Percentiles rank a stretch among this genome's conserved stretches.
Conservation (phyloP, 164 flowering plant genomes). For the Nelumbo lutea region DNA sequence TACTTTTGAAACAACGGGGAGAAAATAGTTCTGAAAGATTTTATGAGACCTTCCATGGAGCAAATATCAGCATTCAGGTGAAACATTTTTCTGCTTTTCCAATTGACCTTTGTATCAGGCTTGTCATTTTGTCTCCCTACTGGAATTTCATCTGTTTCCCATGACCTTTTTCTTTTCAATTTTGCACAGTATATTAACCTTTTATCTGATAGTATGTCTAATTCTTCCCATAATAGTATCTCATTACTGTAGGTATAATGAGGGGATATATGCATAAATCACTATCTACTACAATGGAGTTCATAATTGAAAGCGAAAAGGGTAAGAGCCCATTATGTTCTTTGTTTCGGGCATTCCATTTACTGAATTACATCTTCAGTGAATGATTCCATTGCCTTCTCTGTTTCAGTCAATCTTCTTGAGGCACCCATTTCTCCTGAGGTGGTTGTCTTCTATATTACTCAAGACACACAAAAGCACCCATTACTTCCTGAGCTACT, state of each 20-base stretch:
- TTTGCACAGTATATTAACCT: neutral
- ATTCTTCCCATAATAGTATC: constrained; percentile 52
- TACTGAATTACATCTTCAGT: neutral
- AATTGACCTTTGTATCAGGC: neutral
- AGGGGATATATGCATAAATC: constrained; percentile 89
- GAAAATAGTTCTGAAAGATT: constrained; percentile 48
- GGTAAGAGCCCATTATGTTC: constrained; percentile 30
- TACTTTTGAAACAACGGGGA: constrained; percentile 41
- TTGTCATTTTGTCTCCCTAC: neutral
- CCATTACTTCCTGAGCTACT: constrained; percentile 71
- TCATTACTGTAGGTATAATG: constrained; percentile 65
- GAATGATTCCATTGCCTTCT: neutral
- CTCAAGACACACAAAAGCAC: constrained; percentile 92
- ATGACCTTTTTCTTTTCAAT: neutral
- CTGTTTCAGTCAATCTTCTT: constrained; percentile 44
- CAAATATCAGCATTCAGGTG: constrained; percentile 81
- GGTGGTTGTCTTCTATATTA: constrained; percentile 76
- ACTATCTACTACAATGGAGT: constrained; percentile 67
- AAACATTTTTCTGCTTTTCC: neutral
- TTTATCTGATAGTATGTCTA: constrained; percentile 16
- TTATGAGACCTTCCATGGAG: constrained; percentile 93
- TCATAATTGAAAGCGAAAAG: constrained; percentile 76
- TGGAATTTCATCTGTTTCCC: neutral
- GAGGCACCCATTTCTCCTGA: constrained; percentile 61
- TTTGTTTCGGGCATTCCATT: neutral